phyloP scores from a whole-genome alignment of 2,329 filamentous ascomycete genomes.

The Phaeosphaeriaceae sp. region DNA sequence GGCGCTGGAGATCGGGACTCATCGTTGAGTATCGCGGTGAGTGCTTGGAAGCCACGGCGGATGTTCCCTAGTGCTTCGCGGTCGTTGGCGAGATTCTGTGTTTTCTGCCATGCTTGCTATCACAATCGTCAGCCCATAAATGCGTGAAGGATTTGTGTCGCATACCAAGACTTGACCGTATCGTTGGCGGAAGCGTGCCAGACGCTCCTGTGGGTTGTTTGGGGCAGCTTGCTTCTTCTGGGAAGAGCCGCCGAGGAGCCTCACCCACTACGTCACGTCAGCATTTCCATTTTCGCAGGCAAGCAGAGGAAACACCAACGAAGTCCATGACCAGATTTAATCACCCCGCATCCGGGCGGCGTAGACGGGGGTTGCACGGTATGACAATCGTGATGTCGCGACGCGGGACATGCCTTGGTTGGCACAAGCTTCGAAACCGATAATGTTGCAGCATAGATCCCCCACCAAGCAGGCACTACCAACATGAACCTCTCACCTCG shows the following conservation, averaged over 20 bases:
- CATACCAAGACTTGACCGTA: conserved; percentile 64
- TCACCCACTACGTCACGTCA: conserved; percentile 59
- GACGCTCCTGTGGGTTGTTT: conserved; percentile 65
- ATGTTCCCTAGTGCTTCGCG: conserved; percentile 58
- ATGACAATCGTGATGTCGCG: conserved; percentile 21
- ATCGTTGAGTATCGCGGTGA: conserved; percentile 77
- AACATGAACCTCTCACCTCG: too few species aligned
- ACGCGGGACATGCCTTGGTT: conserved; percentile 2
- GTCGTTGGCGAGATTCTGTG: conserved; percentile 58
- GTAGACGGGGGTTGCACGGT: conserved; percentile 23
- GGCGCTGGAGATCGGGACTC: conserved; percentile 87
- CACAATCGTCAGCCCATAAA: conserved; percentile 16
- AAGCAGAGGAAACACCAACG: conserved; percentile 16
- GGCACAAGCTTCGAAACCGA: neutral
- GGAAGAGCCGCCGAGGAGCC: conserved; percentile 64
- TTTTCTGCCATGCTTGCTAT: conserved; percentile 67
- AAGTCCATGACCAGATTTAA: conserved; percentile 34
- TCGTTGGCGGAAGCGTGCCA: conserved; percentile 66
- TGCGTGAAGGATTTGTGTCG: neutral
- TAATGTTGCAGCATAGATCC: neutral
- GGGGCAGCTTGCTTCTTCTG: conserved; percentile 57
- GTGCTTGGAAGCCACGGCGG: conserved; percentile 60
- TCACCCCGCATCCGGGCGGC: conserved; percentile 33
- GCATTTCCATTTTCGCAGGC: conserved; percentile 4
- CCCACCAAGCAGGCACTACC: neutral